A percentile compares a stretch with the other conserved stretches of the same genome.
These are phyloP conservation scores for Eimeria maxima DNA, from an alignment of 169 alveolate species.

Conservation along the genomic window DNA sequence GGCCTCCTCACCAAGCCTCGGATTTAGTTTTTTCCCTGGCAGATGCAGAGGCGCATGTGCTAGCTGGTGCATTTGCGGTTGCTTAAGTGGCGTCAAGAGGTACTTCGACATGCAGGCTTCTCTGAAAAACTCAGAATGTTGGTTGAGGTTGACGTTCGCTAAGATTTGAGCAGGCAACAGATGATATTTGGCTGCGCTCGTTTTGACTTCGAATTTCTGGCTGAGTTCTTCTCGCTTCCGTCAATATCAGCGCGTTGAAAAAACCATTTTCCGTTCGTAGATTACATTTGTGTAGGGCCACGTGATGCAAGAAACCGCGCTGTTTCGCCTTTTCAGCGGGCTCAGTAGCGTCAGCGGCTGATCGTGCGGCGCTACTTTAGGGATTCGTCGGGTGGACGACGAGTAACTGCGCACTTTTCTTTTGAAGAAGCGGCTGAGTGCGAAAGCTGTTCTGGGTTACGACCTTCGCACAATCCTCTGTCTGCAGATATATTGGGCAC, in stretches of 20 bases:
- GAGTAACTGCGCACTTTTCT: constrained; percentile 34
- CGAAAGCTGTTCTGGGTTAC: not conserved
- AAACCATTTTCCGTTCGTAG: not conserved
- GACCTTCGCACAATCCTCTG: not conserved
- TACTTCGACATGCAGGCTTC: not conserved
- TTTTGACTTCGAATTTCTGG: constrained; percentile 36
- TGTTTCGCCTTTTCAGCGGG: not conserved
- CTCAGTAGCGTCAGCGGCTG: constrained; percentile 40
- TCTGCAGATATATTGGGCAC: not conserved
- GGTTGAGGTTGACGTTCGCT: constrained; percentile 8
- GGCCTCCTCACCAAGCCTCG: not conserved
- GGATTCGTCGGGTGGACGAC: constrained; percentile 42
- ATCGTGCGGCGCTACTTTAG: not conserved
- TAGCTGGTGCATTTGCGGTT: not conserved
- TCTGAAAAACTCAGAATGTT: not conserved
- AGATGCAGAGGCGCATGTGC: not conserved
- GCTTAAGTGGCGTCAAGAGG: not conserved
- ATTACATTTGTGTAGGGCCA: constrained; percentile 35
- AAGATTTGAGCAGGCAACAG: constrained; percentile 10
- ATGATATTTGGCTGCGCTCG: constrained; percentile 19
- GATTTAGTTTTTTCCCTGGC: not conserved
- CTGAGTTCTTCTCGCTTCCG: constrained; percentile 3
- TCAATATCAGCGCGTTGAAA: not conserved
- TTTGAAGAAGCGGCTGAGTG: constrained; percentile 40
- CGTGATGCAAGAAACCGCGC: constrained; percentile 29